Base-by-base conservation (phyloP, 2,329 filamentous ascomycete genomes). In the Chaetomium sp. region DNA sequence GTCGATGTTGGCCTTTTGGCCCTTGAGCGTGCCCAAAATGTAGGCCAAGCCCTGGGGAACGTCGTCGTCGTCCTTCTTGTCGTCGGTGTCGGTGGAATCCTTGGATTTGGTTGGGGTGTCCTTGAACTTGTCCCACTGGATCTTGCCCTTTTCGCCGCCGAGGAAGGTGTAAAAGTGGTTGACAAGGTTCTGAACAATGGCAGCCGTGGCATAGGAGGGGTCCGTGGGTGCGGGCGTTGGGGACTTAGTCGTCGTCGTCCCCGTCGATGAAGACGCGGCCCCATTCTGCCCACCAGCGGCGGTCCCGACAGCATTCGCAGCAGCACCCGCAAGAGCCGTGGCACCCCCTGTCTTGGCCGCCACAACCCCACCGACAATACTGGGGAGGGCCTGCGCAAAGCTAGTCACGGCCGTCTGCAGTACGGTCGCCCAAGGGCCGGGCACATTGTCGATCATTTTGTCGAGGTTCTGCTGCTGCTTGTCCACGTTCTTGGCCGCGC, bases 101-200 rank as follows among this genome's bases (percentile, higher is more conserved):
- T 46, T 34, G 27, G 19, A 12, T n/a, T 34, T 34, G 10, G 42
- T 27, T 6, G 44, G n/a, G 4, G 12, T 38, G n/a, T 49, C 46
- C 35, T 38, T 49, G 46, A 49, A 49, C 35, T 49, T 49, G 14
- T 49, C 46, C 46, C 46, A 49, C 35, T 49, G 37, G 46, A 49
- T 49, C 9, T 7, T 27, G 46, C 14, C 35, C 35, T 49, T 49
- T 4, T 49, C 46, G n/a, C 46, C 46, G 10, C 46, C 46, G n/a
- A 49, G 34, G 34, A 27, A 49, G 10, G 27, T 36, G 14, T 32
- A 49, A 4, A 38, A 38, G 35, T 38, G 46, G 35, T 49, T 38
- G 3, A 49, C 46, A 14, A 49, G 11, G 35, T 49, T 38, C 35
- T 37, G 46, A 34, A 49, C 38, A 11, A 34, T 49, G 10, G 46